Base-by-base conservation (phyloP, 2,329 filamentous ascomycete genomes). In the Fusarium denticulatum region DNA sequence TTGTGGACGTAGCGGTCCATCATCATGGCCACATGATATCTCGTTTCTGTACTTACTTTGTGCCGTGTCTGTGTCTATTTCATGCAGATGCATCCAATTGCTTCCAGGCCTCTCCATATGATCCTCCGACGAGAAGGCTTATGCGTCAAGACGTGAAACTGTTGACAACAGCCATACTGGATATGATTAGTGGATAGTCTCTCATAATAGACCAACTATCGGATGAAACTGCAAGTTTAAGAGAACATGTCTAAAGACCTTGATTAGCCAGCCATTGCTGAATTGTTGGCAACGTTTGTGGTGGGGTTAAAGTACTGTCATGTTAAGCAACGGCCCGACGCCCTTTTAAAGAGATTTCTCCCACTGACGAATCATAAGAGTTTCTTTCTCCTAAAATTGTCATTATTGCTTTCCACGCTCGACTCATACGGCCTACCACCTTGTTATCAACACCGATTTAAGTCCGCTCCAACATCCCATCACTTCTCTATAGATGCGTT, bases 1-100 rank as follows among this genome's bases (percentile, higher is more conserved):
- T 52, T 79, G 83, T 93, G 90, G 89, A 85, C 87, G 87, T 86
- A 83, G 88, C 86, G 91, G 91, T 94, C 92, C 91, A 93, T 91
- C 86, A 87, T 87, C 85, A 82, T 82, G 89, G 91, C 86, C 88
- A 82, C 88, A 93, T 50, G 40, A 40, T 36, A 32, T 46, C 30
- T 43, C 32, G 22, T n/a, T 37, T 24, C 20, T 45, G 20, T 50
- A 40, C 22, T 61, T 5, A 14, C 16, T 18, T 52, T n/a, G 18
- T 16, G 15, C 8, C 46, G 28, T 50, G 32, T 4, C 24, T 22
- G 28, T 6, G 28, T 47, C 14, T 30, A 22, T 20, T 22, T 36
- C 15, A 32, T 30, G 26, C 22, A 13, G 26, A 36, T 30, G 32
- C 9, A 15, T 58, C 32, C 32, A 37, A 36, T 49, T n/a, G 16